phyloP scores from a whole-genome alignment of 129 eudicot species.

The Dittrichia graveolens region DNA sequence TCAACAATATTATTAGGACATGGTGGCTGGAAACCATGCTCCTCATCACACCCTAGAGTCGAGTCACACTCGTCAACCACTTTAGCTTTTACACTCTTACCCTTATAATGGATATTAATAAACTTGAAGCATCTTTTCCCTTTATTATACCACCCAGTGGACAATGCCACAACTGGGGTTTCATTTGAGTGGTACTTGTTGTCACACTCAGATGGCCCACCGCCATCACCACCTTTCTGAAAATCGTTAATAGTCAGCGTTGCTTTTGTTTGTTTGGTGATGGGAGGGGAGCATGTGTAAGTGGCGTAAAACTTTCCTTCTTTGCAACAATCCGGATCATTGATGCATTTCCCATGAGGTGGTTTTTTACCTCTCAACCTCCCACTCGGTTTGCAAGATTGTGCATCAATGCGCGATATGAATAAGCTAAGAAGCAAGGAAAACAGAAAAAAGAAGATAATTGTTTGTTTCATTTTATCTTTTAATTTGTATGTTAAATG shows the following conservation, averaged over 20 bases:
- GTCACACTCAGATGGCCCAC: conserved; percentile 47
- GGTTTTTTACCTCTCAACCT: conserved; percentile 33
- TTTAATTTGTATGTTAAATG: not conserved
- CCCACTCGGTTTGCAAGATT: conserved; percentile 32
- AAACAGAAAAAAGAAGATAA: conserved; percentile 8
- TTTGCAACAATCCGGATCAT: conserved; percentile 37
- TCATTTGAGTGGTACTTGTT: conserved; percentile 37
- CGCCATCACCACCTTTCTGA: conserved; percentile 40
- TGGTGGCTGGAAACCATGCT: conserved; percentile 43
- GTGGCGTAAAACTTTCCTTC: conserved; percentile 26
- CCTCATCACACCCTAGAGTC: conserved; percentile 37
- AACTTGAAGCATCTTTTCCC: conserved; percentile 32
- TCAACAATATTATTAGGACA: conserved; percentile 49
- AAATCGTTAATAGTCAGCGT: conserved; percentile 41
- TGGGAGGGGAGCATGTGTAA: conserved; percentile 41
- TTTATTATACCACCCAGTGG: conserved; percentile 38
- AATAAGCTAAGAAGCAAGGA: not conserved
- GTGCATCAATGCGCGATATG: conserved; percentile 25
- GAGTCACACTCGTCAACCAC: conserved; percentile 60
- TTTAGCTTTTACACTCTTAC: conserved; percentile 41
- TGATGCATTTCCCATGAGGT: conserved; percentile 25
- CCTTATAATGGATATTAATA: conserved; percentile 27
- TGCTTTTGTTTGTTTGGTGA: conserved; percentile 26
- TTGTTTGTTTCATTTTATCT: conserved; percentile 22
- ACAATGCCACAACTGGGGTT: conserved; percentile 34